These are phyloP conservation scores for Moesziomyces aphidis DNA, from an alignment of 1,284 basidiomycete genomes.

Conservation along the genomic window DNA sequence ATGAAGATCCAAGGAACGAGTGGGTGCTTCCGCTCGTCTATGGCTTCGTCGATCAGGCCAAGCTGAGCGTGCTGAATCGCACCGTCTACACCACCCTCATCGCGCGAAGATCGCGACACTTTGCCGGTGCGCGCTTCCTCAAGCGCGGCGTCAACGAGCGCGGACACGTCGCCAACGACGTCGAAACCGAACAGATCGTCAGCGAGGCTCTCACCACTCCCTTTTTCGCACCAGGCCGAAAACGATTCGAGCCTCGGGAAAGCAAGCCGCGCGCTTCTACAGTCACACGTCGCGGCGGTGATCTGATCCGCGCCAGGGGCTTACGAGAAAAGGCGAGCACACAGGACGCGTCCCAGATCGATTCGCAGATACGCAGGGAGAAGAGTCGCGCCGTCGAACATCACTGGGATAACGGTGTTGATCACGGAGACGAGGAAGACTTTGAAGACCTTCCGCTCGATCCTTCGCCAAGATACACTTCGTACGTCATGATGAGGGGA, in stretches of 20 bases:
- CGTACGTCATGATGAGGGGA: slow-evolving; percentile 95
- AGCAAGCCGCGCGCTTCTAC: slow-evolving; percentile 8
- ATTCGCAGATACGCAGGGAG: too few relatives aligned
- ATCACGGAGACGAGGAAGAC: slow-evolving; percentile 12
- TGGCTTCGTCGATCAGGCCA: slow-evolving; percentile 97
- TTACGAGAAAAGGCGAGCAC: slow-evolving; percentile 33
- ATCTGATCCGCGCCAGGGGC: slow-evolving; percentile 24
- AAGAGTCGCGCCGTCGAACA: not conserved
- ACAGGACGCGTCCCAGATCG: not conserved
- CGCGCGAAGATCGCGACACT: slow-evolving; percentile 91
- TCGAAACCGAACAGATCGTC: slow-evolving; percentile 98
- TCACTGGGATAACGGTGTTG: not conserved
- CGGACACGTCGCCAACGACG: slow-evolving; percentile 98
- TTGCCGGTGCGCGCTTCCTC: slow-evolving; percentile 93
- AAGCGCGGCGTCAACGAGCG: slow-evolving; percentile 91
- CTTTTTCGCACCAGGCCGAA: slow-evolving; percentile 59
- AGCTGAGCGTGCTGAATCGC: slow-evolving; percentile 88
- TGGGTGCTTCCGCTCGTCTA: slow-evolving; percentile 95
- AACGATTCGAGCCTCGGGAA: slow-evolving; percentile 20
- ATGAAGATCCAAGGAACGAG: slow-evolving; percentile 69
- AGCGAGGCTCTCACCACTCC: slow-evolving; percentile 86
- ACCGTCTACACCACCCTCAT: slow-evolving; percentile 94
- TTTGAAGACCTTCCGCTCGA: slow-evolving; percentile 26
- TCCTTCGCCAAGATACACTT: slow-evolving; percentile 83
- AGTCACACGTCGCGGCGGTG: slow-evolving; percentile 6